Evolutionary conservation across 768 basidiomycete genomes (phyloP), one percentile per base, ranked within the genome.

Genomic region (Leccinum variicolor): DNA sequence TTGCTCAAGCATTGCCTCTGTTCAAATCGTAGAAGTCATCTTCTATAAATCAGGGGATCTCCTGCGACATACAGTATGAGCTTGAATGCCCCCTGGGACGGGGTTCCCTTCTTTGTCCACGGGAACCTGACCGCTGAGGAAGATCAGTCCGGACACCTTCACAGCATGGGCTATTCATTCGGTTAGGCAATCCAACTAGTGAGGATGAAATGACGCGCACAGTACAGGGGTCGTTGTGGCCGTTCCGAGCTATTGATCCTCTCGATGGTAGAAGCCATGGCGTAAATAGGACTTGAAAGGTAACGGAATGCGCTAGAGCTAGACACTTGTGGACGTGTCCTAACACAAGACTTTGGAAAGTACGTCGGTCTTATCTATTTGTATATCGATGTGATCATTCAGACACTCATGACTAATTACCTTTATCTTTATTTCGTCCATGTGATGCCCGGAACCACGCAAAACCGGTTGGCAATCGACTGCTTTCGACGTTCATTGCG

Each of bases 71-170:
- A 83, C 85, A 14, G 84, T 84, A 66, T 86, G 84, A 61, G 81
- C 84, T 65, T 81, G 64, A 57, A 87, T 78, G 7, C 79, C 83
- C n/a, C 84, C 84, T 25, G 66, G 66, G 14, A 84, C 79, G n/a
- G 83, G 62, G 15, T 76, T 74, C 15, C 81, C 83, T 41, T 75
- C 67, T 54, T 66, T 72, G 61, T 79, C 80, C 13, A 78, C 76
- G 1, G 85, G 85, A 6, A 78, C 80, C 66, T 84, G 83, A 4
- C 84, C 85, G 58, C 83, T 85, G 41, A 85, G 72, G 67, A 85
- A 86, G 58, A 85, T 79, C 50, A 86, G 67, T 6, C 84, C 83
- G 2, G 81, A 78, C 13, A 79, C 75, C 66, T 84, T 85, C 14
- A 79, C 80, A 15, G 80, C 82, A 73, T 83, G 82, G 13, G 82